Evolutionary conservation across 164 flowering plant species (phyloP).

Genomic region (Liquidambar formosana): DNA sequence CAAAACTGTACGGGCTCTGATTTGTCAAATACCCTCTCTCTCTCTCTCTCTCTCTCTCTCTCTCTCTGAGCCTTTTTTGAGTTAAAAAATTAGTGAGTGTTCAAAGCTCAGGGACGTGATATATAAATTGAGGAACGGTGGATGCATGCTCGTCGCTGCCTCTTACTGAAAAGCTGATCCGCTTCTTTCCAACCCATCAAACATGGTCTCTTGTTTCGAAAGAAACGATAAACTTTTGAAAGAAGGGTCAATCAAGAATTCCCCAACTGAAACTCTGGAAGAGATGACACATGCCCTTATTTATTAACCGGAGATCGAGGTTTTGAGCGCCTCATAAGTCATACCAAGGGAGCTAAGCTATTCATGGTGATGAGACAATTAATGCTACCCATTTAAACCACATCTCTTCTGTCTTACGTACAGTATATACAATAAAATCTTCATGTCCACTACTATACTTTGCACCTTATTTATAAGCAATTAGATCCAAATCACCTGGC

Average conservation of each 20-base stretch:
- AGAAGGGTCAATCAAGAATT: constrained; percentile 17
- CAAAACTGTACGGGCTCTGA: constrained; percentile 23
- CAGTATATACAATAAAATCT: too few relatives aligned
- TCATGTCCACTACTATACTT: too few relatives aligned
- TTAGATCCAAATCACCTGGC: too few relatives aligned
- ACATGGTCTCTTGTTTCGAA: constrained; percentile 16
- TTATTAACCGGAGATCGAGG: not conserved
- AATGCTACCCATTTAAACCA: too few relatives aligned
- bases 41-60: constrained; percentile 7
- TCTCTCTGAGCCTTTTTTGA: not conserved
- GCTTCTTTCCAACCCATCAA: constrained; percentile 34
- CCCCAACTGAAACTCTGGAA: constrained; percentile 1
- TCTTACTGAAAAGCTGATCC: constrained; percentile 31
- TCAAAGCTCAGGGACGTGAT: not conserved
- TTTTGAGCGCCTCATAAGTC: too few relatives aligned
- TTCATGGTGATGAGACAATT: too few relatives aligned
- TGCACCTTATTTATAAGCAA: too few relatives aligned
- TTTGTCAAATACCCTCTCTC: constrained; percentile 9
- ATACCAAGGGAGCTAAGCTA: too few relatives aligned
- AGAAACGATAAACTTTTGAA: not conserved
- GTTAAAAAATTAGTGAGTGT: not conserved
- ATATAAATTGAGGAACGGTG: not conserved
- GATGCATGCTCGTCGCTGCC: constrained; percentile 21
- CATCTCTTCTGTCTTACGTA: too few relatives aligned
- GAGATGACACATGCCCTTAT: not conserved